Conservation (phyloP, 345 rosid species). For the Citrus unshiu region DNA sequence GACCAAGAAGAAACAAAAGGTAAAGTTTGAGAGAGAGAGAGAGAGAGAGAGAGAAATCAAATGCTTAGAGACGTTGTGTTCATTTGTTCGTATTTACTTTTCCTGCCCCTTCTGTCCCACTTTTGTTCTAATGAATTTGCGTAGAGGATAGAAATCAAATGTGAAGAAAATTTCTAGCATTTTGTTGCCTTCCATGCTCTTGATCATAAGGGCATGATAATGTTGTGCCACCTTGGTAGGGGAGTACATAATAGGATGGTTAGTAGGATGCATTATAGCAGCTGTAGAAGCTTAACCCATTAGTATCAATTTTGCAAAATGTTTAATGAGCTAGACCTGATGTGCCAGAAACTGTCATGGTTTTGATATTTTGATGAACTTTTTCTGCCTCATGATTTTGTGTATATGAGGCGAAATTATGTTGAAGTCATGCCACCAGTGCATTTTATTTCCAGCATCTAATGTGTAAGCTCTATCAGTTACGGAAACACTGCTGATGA, state of each 20-base stretch:
- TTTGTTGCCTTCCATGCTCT: neutral
- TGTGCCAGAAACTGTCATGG: neutral
- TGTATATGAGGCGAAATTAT: neutral
- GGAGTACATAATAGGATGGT: neutral
- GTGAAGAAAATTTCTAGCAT: neutral
- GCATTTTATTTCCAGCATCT: neutral
- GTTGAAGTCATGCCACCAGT: neutral
- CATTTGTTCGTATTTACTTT: neutral
- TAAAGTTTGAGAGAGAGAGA: no score
- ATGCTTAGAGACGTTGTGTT: neutral
- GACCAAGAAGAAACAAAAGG: neutral
- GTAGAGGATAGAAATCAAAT: neutral
- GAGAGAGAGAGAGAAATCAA: neutral
- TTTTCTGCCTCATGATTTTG: neutral
- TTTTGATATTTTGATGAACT: neutral
- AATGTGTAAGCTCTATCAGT: neutral
- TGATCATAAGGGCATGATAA: neutral
- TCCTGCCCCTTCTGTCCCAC: neutral
- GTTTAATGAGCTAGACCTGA: neutral
- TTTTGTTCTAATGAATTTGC: neutral
- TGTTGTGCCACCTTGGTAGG: neutral
- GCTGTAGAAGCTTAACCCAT: neutral
- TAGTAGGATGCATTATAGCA: neutral
- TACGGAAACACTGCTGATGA: neutral
- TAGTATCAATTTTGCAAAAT: neutral